Conservation (phyloP, 2,329 filamentous ascomycete species). For the Cytospora piceae region DNA sequence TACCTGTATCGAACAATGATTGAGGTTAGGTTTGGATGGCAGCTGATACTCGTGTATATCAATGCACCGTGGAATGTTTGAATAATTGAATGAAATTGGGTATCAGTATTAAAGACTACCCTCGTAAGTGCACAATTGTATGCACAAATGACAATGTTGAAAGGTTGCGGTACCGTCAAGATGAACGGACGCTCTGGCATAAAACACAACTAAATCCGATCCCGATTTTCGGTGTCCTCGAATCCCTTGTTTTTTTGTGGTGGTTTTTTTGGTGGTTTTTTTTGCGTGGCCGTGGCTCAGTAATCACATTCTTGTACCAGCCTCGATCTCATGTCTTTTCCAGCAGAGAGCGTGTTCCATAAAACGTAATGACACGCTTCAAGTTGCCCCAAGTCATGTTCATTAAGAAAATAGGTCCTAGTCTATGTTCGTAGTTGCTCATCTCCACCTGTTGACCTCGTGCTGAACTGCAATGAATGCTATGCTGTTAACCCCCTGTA, state of each 20-base stretch:
- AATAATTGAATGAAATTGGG: not conserved
- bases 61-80: not conserved
- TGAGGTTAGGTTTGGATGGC: not conserved
- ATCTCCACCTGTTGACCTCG: constrained; percentile 7
- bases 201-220: not conserved
- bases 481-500: constrained; percentile 22
- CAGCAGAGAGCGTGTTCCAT: constrained; percentile 1
- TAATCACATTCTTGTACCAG: not conserved
- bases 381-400: constrained; percentile 20
- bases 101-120: not conserved
- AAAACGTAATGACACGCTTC: constrained; percentile 15
- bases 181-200: not conserved
- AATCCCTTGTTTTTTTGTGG: not conserved
- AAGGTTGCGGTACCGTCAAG: not conserved
- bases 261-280: not conserved
- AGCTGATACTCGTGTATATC: not conserved
- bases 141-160: not conserved
- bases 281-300: not conserved
- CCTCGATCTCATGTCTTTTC: not conserved
- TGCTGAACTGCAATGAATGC: constrained; percentile 22
- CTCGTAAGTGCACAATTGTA: not conserved
- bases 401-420: constrained; percentile 24
- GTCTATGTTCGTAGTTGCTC: constrained; percentile 21
- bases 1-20: not conserved
- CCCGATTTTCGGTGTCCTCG: not conserved